phyloP scores from a whole-genome alignment of 2,329 filamentous ascomycete species.

The Biscogniauxia marginata region DNA sequence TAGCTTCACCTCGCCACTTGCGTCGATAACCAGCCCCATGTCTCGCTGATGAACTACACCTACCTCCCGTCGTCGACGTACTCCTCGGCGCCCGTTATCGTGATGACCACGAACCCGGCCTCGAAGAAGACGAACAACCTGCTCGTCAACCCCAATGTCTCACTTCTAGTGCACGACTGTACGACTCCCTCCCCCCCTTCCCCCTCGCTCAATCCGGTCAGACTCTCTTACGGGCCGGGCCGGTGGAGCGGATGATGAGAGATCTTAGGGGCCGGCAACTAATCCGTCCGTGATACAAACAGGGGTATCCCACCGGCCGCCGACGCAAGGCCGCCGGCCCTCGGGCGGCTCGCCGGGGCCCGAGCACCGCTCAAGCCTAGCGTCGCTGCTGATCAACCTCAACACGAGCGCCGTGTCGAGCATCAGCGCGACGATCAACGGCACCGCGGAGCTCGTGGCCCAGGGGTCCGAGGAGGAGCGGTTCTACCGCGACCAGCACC shows the following conservation, averaged over 20 bases:
- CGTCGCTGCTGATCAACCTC: constrained; percentile 81
- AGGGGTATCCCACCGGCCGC: constrained; percentile 89
- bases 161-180: constrained; percentile 94
- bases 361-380: constrained; percentile 70
- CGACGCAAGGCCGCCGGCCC: constrained; percentile 62
- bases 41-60: constrained; percentile 99
- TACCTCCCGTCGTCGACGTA: constrained; percentile 81
- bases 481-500: constrained; percentile 79
- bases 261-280: neutral
- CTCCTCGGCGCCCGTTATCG: constrained; percentile 73
- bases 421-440: constrained; percentile 92
- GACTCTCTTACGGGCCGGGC: neutral
- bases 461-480: constrained; percentile 75
- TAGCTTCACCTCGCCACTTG: constrained; percentile 96
- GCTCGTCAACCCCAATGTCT: constrained; percentile 79
- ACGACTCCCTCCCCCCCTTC: constrained; percentile 16
- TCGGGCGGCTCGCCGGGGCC: constrained; percentile 63
- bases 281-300: neutral
- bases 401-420: constrained; percentile 85
- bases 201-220: neutral
- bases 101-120: constrained; percentile 85
- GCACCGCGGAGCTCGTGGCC: constrained; percentile 72
- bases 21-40: constrained; percentile 77
- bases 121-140: constrained; percentile 83
- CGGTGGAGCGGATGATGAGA: too few species aligned